These are phyloP conservation scores for Sphaerostilbella broomeana DNA, from an alignment of 2,329 filamentous ascomycete genomes.

Conservation along the genomic window DNA sequence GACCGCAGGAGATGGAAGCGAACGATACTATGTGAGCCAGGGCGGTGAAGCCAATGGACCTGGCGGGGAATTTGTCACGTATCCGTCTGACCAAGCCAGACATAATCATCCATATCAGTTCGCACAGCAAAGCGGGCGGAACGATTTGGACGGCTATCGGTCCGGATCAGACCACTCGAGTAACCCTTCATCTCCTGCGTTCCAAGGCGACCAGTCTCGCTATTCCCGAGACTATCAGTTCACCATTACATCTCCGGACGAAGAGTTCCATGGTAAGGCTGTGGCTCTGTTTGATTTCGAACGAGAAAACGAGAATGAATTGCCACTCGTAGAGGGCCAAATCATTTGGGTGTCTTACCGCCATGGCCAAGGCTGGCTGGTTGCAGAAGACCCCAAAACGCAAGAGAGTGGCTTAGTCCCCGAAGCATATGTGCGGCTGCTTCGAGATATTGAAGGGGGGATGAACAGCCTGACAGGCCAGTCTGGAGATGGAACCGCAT, in stretches of 20 bases:
- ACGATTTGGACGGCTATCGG: conserved; percentile 46
- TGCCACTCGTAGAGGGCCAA: conserved; percentile 87
- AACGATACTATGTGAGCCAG: conserved; percentile 68
- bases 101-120: conserved; percentile 44
- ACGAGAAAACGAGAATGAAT: conserved; percentile 92
- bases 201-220: conserved; percentile 63
- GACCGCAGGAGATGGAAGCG: conserved; percentile 62
- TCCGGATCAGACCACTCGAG: conserved; percentile 53
- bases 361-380: conserved; percentile 94
- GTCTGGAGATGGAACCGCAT: conserved; percentile 44
- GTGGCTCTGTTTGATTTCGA: conserved; percentile 94
- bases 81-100: conserved; percentile 58
- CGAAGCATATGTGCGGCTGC: conserved; percentile 88
- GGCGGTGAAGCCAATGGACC: conserved; percentile 65
- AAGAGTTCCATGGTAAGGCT: conserved; percentile 95
- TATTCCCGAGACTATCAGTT: conserved; percentile 92
- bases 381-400: conserved; percentile 91
- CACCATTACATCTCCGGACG: conserved; percentile 88
- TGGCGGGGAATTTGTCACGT: conserved; percentile 74
- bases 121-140: conserved; percentile 33
- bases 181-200: conserved; percentile 51
- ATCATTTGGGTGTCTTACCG: conserved; percentile 95
- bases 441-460: conserved; percentile 89
- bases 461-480: conserved; percentile 66
- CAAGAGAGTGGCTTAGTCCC: conserved; percentile 92